Evolutionary conservation across 805 yeast species (phyloP), one percentile per base, ranked within the genome.

Genomic region (Candida morakotiae): DNA sequence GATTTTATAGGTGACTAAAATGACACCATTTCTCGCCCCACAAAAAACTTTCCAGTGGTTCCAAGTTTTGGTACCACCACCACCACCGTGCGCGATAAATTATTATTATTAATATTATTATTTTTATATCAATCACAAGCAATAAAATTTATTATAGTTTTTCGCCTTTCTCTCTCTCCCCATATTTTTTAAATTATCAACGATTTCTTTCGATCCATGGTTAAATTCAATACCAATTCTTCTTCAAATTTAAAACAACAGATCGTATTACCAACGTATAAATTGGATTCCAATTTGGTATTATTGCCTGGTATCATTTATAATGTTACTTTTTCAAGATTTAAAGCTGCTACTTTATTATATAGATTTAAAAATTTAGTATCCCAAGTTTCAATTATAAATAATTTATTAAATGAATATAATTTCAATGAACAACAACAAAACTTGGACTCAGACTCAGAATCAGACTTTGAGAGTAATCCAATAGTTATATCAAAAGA

Each of bases 241-340:
- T n/a, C 31, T 13, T 15, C 38, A n/a, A 30, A 23, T n/a, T 19
- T 34, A 17, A 47, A 38, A 19, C 55, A 49, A 31, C 40, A 45
- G 41, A 40, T 60, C 35, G 60, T 60, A 5, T 55, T 68, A 35
- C 72, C 73, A 34, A 58, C 62, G 28, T 67, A 67, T 48, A 60
- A 55, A 33, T 46, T 68, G 16, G 73, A 68, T 44, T 64, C 71
- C 29, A 59, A 64, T 42, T 49, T 67, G 36, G 76, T 81, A 10
- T 65, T 79, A 21, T 48, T 80, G 7, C 86, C 87, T 1, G 85
- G 85, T 0, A 72, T 80, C 28, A 64, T 78, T 17, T 81, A 80
- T 55, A 71, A 75, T 39, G 75, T 80, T n/a, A 62, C 75, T 2
- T 71, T 78, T 37, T 55, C 69, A 13, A 60, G 69, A 37, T 56